Conservation (phyloP, 345 rosid genomes). For the Capsella bursapastoris region DNA sequence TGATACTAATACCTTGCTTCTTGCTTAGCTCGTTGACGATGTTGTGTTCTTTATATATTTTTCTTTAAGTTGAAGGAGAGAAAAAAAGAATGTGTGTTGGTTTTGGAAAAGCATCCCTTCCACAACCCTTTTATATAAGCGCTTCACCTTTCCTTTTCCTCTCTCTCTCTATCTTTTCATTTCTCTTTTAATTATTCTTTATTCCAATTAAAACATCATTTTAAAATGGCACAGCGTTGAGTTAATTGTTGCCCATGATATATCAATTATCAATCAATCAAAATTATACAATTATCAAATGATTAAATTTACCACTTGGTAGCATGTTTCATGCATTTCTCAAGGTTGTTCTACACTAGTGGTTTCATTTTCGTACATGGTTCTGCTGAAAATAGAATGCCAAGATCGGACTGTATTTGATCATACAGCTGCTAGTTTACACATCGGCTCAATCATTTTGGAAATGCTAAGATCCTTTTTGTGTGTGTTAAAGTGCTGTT, state of each 20-base stretch:
- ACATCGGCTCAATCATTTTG: not conserved
- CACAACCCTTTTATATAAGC: slow-evolving; percentile 39
- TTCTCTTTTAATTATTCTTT: slow-evolving; percentile 8
- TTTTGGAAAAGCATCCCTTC: slow-evolving; percentile 39
- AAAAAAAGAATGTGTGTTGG: slow-evolving; percentile 41
- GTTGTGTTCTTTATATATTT: slow-evolving; percentile 41
- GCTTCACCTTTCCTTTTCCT: slow-evolving; percentile 19
- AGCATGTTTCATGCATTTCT: slow-evolving; percentile 44
- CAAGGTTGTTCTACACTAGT: slow-evolving; percentile 33
- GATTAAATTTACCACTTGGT: slow-evolving; percentile 34
- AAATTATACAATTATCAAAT: slow-evolving; percentile 29
- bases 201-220: slow-evolving; percentile 21
- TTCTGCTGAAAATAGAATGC: slow-evolving; percentile 14
- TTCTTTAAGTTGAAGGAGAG: slow-evolving; percentile 11
- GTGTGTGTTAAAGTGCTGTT: not conserved
- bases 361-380: slow-evolving; percentile 14
- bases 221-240: slow-evolving; percentile 30
- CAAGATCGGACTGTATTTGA: slow-evolving; percentile 21
- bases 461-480: not conserved
- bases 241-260: slow-evolving; percentile 42
- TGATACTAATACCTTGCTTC: slow-evolving; percentile 40
- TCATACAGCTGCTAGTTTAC: slow-evolving; percentile 10
- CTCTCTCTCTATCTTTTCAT: not conserved
- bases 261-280: slow-evolving; percentile 41
- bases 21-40: slow-evolving; percentile 56